Percentiles rank a stretch among this genome's conserved stretches.
phyloP scores from a whole-genome alignment of 768 basidiomycete genomes.

The Termitomyces sp. region DNA sequence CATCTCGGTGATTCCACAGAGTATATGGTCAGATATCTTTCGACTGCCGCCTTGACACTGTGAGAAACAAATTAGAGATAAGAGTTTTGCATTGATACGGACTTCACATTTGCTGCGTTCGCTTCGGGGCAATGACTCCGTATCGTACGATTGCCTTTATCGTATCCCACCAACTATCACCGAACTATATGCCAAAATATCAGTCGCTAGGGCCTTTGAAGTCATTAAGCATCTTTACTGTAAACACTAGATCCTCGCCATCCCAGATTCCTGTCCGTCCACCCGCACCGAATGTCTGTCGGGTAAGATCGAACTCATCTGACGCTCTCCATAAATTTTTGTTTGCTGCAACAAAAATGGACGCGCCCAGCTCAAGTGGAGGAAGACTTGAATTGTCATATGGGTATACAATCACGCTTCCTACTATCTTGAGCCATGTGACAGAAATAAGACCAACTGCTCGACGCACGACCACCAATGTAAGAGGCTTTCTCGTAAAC shows the following conservation, averaged over 20 bases:
- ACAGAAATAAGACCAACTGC: background rate
- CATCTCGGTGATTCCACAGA: constrained; percentile 48
- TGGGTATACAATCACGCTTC: constrained; percentile 74
- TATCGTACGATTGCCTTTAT: constrained; percentile 75
- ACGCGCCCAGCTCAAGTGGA: constrained; percentile 79
- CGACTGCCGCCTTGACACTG: constrained; percentile 53
- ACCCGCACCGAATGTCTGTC: constrained; percentile 38
- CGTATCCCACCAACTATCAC: constrained; percentile 65
- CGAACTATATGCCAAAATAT: constrained; percentile 27
- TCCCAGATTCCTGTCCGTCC: constrained; percentile 77
- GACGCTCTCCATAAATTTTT: constrained; percentile 67
- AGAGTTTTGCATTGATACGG: background rate
- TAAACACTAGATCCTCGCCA: constrained; percentile 62
- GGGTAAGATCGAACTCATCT: constrained; percentile 71
- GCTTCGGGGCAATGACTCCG: constrained; percentile 55
- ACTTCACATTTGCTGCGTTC: constrained; percentile 47
- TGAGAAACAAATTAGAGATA: background rate
- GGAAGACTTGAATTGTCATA: constrained; percentile 53
- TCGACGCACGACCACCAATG: constrained; percentile 77
- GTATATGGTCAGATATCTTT: constrained; percentile 53
- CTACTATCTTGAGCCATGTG: constrained; percentile 28
- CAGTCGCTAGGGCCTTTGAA: background rate
- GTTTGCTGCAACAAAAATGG: constrained; percentile 80
- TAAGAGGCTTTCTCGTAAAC: constrained; percentile 75
- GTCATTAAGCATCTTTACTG: constrained; percentile 31